phyloP scores from a whole-genome alignment of 202 grass and related monocot genomes.

The Setaria viridis region DNA sequence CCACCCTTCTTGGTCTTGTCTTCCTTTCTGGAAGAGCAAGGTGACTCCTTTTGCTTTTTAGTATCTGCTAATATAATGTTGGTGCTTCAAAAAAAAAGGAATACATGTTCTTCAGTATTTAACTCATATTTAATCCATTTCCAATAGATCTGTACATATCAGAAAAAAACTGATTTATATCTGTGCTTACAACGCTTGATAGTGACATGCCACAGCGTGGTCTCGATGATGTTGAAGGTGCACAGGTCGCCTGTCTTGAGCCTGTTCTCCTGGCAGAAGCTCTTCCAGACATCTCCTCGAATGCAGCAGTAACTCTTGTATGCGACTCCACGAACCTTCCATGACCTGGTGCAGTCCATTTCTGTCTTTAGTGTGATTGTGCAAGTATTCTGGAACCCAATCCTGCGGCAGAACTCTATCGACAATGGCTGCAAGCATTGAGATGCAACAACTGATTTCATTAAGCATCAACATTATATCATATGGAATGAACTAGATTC shows the following conservation, averaged over 20 bases:
- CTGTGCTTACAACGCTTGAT: not conserved
- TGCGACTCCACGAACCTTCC: slow-evolving; percentile 33
- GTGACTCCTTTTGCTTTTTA: slow-evolving; percentile 11
- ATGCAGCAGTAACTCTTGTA: not conserved
- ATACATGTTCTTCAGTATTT: not conserved
- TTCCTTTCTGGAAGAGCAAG: not conserved
- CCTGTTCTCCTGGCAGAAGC: slow-evolving; percentile 40
- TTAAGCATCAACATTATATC: not conserved
- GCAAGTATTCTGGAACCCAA: slow-evolving; percentile 3
- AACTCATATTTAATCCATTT: not conserved
- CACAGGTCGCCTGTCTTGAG: slow-evolving; percentile 55
- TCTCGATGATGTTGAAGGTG: slow-evolving; percentile 44
- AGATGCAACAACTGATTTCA: not conserved
- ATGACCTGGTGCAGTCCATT: slow-evolving; percentile 13
- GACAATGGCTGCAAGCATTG: slow-evolving; percentile 27
- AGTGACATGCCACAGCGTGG: slow-evolving; percentile 7
- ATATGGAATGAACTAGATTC: not conserved
- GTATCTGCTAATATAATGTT: not conserved
- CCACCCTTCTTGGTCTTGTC: not conserved
- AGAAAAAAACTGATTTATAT: not conserved
- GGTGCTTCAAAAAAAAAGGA: not conserved
- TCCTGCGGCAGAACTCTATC: not conserved
- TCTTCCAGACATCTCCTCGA: slow-evolving; percentile 24
- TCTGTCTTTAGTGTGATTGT: slow-evolving; percentile 24
- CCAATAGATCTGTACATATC: not conserved